A percentile compares a stretch with the other conserved stretches of the same genome.
Conservation (phyloP, 2,329 filamentous ascomycete genomes). For the Sporothrix sp. region DNA sequence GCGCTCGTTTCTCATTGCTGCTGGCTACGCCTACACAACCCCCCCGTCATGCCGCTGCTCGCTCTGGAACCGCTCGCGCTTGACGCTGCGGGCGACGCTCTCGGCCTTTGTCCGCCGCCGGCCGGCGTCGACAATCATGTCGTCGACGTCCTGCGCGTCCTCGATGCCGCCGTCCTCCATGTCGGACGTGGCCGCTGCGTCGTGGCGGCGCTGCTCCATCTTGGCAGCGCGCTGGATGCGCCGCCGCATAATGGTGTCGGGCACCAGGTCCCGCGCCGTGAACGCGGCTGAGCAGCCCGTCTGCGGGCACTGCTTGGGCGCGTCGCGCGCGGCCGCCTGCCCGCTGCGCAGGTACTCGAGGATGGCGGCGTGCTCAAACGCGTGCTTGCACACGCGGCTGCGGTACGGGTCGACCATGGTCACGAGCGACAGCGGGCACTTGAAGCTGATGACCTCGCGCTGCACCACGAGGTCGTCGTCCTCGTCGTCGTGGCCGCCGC, state of each 20-base stretch:
- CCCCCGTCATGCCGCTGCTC: conserved; percentile 1
- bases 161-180: conserved; percentile 29
- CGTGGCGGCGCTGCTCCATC: conserved; percentile 33
- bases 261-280: conserved; percentile 41
- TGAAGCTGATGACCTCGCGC: conserved; percentile 52
- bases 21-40: neutral
- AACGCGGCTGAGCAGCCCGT: conserved; percentile 51
- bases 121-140: neutral
- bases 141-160: conserved; percentile 16
- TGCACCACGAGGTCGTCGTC: conserved; percentile 63
- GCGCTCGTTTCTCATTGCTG: no score
- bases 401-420: conserved; percentile 58
- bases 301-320: conserved; percentile 48
- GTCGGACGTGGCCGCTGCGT: conserved; percentile 30
- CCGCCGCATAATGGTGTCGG: conserved; percentile 46
- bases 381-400: conserved; percentile 59
- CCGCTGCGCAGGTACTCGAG: conserved; percentile 36
- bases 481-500: conserved; percentile 51
- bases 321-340: neutral
- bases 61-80: conserved; percentile 19
- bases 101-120: conserved; percentile 13
- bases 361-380: conserved; percentile 59
- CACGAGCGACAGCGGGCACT: conserved; percentile 59
- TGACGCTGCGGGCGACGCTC: conserved; percentile 18
- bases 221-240: conserved; percentile 46